Evolutionary conservation across 495 filamentous ascomycete species (phyloP).

Genomic region (Hypoxylon rickii): DNA sequence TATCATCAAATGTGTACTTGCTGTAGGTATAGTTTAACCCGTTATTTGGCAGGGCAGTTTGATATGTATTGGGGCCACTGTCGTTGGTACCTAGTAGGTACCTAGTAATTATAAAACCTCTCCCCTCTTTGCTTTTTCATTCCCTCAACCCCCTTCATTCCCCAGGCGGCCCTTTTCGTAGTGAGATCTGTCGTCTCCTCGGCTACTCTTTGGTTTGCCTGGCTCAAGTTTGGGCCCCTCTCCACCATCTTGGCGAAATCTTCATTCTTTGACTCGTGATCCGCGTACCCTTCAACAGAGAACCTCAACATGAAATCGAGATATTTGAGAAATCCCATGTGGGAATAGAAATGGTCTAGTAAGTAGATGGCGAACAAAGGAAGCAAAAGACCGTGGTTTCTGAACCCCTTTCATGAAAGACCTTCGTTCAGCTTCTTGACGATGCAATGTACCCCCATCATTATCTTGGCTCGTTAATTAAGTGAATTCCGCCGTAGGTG

Average conservation of each 20-base stretch:
- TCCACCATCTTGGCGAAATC: no score
- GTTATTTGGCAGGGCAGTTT: neutral
- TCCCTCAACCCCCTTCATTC: no score
- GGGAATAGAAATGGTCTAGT: slow-evolving; percentile 17
- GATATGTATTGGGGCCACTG: neutral
- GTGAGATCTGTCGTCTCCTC: no score
- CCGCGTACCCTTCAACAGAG: slow-evolving; percentile 4
- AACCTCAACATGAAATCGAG: slow-evolving; percentile 3
- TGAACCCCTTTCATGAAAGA: neutral
- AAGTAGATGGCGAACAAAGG: slow-evolving; percentile 1
- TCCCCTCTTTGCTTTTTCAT: no score
- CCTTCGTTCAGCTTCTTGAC: neutral
- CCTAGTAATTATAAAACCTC: no score
- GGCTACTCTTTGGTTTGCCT: no score
- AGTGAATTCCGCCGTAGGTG: no score
- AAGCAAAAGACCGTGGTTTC: slow-evolving; percentile 7
- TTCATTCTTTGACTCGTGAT: neutral
- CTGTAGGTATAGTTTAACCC: neutral
- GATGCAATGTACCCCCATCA: neutral
- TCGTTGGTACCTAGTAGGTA: no score
- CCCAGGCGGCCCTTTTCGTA: no score
- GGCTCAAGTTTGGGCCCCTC: no score
- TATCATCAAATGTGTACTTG: no score
- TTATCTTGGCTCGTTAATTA: neutral
- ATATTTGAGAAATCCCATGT: slow-evolving; percentile 6